These are phyloP conservation scores for Hygrocybe punicea DNA, from an alignment of 768 basidiomycete genomes.

Conservation along the genomic window DNA sequence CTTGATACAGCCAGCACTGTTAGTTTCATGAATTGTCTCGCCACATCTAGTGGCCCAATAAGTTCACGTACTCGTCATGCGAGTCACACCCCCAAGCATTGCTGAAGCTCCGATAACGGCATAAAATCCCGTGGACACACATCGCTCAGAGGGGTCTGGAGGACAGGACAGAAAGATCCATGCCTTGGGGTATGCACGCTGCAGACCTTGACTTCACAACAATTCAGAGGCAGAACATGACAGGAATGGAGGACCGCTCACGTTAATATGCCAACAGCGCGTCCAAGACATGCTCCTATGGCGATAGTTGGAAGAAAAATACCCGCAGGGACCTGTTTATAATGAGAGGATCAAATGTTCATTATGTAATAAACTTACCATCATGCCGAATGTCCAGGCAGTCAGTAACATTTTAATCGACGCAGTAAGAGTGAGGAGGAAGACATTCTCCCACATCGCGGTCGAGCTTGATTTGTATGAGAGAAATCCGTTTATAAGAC, in stretches of 20 bases:
- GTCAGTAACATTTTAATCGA: conserved; percentile 59
- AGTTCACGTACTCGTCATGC: conserved; percentile 61
- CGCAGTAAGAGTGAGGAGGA: conserved; percentile 61
- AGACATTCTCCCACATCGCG: conserved; percentile 65
- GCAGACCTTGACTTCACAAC: conserved; percentile 56
- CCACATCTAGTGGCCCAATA: neutral
- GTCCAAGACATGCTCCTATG: conserved; percentile 69
- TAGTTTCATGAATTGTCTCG: neutral
- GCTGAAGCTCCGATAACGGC: conserved; percentile 74
- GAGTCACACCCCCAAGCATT: conserved; percentile 71
- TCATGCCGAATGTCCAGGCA: conserved; percentile 78
- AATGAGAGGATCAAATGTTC: neutral
- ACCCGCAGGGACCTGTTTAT: conserved; percentile 63
- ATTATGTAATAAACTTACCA: conserved; percentile 38
- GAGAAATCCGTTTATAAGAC: neutral
- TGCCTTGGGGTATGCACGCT: conserved; percentile 60
- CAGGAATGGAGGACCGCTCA: conserved; percentile 30
- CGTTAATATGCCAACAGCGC: conserved; percentile 67
- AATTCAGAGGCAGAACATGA: neutral
- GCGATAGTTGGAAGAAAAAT: conserved; percentile 76
- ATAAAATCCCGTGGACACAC: conserved; percentile 74
- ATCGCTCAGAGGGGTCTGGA: conserved; percentile 63
- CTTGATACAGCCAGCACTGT: conserved; percentile 37
- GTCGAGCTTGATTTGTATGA: conserved; percentile 44
- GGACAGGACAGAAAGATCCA: conserved; percentile 73